A percentile compares a stretch with the other conserved stretches of the same genome.
Evolutionary conservation across 2,329 filamentous ascomycete species (phyloP).

Genomic region (Penicillium sp.): DNA sequence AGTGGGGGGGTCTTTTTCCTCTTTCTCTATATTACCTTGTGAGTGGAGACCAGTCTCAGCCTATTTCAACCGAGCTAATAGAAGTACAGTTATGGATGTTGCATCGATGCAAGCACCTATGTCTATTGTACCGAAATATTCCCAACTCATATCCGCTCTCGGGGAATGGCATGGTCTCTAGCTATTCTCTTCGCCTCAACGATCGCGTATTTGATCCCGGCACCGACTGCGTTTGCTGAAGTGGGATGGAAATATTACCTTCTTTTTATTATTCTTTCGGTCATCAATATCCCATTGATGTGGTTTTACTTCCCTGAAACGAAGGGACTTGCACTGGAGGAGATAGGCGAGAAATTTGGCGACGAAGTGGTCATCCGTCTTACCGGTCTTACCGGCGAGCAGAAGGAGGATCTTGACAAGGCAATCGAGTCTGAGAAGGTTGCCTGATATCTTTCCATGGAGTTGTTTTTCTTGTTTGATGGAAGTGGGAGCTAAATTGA

Average conservation of each 20-base stretch:
- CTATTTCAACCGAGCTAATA: no score
- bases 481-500: no score
- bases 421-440: no score
- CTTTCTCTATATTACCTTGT: neutral
- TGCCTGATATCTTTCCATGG: no score
- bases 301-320: conserved; percentile 8
- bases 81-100: neutral
- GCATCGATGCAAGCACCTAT: conserved; percentile 8
- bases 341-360: conserved; percentile 3
- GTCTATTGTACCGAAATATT: conserved; percentile 20
- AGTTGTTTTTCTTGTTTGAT: no score
- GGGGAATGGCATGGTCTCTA: conserved; percentile 7
- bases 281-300: neutral
- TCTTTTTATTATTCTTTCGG: conserved; percentile 7
- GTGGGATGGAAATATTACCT: conserved; percentile 23
- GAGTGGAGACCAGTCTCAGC: no score
- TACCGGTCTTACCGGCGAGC: no score
- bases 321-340: conserved; percentile 4
- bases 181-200: neutral
- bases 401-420: no score
- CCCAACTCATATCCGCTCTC: conserved; percentile 13
- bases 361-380: conserved; percentile 8
- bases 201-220: conserved; percentile 8
- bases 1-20: neutral
- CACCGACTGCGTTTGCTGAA: conserved; percentile 16